A percentile compares a stretch with the other conserved stretches of the same genome.
Evolutionary conservation across 73 alveolate genomes (phyloP).

Genomic region (Blepharisma japonicum): DNA sequence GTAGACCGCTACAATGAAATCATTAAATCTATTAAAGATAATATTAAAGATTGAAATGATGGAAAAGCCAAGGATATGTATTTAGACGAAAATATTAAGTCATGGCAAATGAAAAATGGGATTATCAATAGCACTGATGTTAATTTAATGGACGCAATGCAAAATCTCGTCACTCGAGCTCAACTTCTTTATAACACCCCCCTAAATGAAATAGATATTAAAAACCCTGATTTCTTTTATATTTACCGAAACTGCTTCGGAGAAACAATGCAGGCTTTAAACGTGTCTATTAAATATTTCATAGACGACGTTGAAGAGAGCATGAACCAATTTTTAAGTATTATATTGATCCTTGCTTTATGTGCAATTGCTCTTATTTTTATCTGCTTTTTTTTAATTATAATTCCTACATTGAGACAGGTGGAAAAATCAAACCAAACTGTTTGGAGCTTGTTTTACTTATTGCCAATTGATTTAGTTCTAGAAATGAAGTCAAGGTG

Average conservation of each 20-base stretch:
- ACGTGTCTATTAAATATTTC: background rate
- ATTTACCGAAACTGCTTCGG: conserved; percentile 2
- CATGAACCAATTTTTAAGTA: background rate
- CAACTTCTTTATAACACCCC: background rate
- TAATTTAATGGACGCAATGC: background rate
- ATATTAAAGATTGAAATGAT: background rate
- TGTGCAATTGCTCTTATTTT: background rate
- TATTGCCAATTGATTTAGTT: background rate
- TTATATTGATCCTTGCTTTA: background rate
- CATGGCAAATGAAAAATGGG: background rate
- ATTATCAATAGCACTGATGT: background rate
- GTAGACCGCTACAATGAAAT: background rate
- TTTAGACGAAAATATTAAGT: background rate
- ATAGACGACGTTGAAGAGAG: background rate
- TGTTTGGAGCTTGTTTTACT: background rate
- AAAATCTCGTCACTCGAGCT: conserved; percentile 11
- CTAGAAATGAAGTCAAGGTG: background rate
- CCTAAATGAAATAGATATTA: background rate
- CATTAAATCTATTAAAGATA: background rate
- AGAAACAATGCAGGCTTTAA: background rate
- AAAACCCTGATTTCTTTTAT: background rate
- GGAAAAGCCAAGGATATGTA: background rate
- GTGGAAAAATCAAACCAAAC: background rate
- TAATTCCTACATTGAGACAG: background rate
- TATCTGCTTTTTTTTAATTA: background rate